Base-by-base conservation (phyloP, 1,139 yeast genomes). In the Kodamaea fungicola region DNA sequence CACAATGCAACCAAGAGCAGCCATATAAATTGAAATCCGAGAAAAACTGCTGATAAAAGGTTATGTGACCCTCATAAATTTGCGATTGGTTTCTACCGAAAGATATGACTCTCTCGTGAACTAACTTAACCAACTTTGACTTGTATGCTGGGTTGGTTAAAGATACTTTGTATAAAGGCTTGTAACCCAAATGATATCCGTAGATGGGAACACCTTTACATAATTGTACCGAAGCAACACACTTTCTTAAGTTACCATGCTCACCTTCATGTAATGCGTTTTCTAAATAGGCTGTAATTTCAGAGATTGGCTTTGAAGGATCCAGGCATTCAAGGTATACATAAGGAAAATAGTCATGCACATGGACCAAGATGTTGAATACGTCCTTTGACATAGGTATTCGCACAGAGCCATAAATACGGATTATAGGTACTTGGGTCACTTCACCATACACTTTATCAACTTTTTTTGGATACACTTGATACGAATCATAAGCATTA, bases 291-390 rank as follows among this genome's bases (percentile, higher is more conserved):
- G 31, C 21, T 6, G 39, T 29, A 6, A 42, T 30, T 6, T 28
- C 26, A 7, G 22, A 28, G n/a, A 30, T 22, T 4, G 39, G 32
- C 8, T 6, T 8, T 23, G 30, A 21, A 22, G 21, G 12, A 25
- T 34, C 36, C 2, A 52, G 37, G 30, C 59, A 83, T 30, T 78
- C 79, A 2, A 90, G 66, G 52, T 75, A 89, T 6, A 92, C 50
- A 52, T 92, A 92, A 0, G 97, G 98, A 46, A 71, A 86, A 19
- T 77, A 77, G 37, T 94, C 92, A 61, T 90, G 97, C 8, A 94
- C 66, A 55, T 92, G 97, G 1, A 85, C 52, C 23, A 70, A 42
- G 0, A 62, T 50, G 42, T 66, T 64, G 45, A 34, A 42, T 5
- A 39, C 43, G 12, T 23, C 19, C 27, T 32, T 12, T 25, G 21